Percentiles rank a stretch among this genome's conserved stretches.
Conservation (phyloP, 306 rosid genomes). For the Sicyos edulis region DNA sequence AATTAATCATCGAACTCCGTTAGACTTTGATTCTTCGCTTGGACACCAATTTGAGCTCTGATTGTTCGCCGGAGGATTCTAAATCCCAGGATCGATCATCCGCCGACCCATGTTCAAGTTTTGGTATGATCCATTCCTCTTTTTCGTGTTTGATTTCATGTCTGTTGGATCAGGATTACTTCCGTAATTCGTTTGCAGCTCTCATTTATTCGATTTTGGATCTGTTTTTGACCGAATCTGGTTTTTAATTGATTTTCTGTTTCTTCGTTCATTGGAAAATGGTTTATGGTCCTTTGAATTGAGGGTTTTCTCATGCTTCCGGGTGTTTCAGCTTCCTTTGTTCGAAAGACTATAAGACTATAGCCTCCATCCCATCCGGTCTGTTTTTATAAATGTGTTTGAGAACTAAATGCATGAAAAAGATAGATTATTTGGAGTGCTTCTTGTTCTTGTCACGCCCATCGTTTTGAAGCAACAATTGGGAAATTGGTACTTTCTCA, state of each 20-base stretch:
- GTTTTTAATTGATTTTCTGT: not conserved
- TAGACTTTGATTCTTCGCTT: not conserved
- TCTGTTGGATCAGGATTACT: constrained; percentile 19
- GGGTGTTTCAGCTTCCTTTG: not conserved
- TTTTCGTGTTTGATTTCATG: not conserved
- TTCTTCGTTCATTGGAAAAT: too few relatives aligned
- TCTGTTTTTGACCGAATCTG: not conserved
- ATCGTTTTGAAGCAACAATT: not conserved
- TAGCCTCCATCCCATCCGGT: not conserved
- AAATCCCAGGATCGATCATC: constrained; percentile 17
- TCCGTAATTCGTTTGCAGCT: not conserved
- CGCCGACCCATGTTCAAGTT: constrained; percentile 60
- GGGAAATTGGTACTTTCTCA: not conserved
- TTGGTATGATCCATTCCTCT: constrained; percentile 43
- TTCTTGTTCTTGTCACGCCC: not conserved
- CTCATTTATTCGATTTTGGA: not conserved
- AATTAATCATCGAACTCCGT: not conserved
- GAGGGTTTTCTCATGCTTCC: not conserved
- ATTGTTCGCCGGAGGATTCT: constrained; percentile 15
- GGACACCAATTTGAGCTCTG: not conserved
- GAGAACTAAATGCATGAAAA: not conserved
- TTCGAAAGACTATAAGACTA: not conserved
- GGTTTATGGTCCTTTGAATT: not conserved
- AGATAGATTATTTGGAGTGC: not conserved
- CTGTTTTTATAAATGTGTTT: not conserved